phyloP scores from a whole-genome alignment of 495 filamentous ascomycete species.

The Penicillium tannophilum region DNA sequence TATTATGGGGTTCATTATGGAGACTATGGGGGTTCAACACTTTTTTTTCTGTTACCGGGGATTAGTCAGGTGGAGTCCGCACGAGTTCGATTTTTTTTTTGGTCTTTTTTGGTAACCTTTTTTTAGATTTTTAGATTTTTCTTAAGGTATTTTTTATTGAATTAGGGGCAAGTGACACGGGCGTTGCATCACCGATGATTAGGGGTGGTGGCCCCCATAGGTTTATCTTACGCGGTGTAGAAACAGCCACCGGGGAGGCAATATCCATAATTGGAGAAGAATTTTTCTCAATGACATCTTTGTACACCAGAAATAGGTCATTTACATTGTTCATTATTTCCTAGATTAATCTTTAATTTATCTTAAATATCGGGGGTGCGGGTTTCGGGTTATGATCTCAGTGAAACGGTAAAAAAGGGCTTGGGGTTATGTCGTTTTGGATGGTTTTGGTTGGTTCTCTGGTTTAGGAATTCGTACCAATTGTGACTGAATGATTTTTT shows the following conservation, averaged over 20 bases:
- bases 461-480: not conserved
- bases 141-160: constrained; percentile 16
- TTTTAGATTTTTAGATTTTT: constrained; percentile 23
- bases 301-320: no score
- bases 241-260: not conserved
- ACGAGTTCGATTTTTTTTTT: constrained; percentile 26
- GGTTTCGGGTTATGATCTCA: constrained; percentile 17
- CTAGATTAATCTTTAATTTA: no score
- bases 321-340: no score
- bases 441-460: not conserved
- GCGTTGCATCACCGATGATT: constrained; percentile 31
- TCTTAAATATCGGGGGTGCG: not conserved
- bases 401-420: constrained; percentile 7
- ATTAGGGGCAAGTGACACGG: constrained; percentile 24
- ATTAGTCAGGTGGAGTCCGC: constrained; percentile 25
- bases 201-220: constrained; percentile 8
- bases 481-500: not conserved
- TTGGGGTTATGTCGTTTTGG: not conserved
- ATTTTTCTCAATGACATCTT: no score
- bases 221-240: not conserved
- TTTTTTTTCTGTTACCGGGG: constrained; percentile 5
- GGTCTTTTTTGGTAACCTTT: constrained; percentile 17
- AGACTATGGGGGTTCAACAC: constrained; percentile 2
- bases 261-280: not conserved
- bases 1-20: constrained; percentile 1